Conservation (phyloP, 768 basidiomycete genomes). For the Boletus tomentosulus region DNA sequence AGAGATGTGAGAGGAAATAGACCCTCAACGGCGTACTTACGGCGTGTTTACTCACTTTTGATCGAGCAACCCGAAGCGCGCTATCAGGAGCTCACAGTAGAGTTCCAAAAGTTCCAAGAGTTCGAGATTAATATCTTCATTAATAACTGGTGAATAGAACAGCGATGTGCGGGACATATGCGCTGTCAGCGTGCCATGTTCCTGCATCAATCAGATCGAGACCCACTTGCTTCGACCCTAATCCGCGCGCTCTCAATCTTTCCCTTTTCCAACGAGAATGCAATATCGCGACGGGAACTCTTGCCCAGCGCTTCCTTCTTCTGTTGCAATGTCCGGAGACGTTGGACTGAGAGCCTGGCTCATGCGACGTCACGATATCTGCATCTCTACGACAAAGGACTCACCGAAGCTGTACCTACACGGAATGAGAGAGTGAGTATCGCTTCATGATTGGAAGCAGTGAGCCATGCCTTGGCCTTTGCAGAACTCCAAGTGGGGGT, state of each 20-base stretch:
- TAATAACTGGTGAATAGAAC: slow-evolving; percentile 52
- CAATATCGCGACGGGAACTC: slow-evolving; percentile 71
- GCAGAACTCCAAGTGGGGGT: slow-evolving; percentile 51
- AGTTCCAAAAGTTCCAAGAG: slow-evolving; percentile 90
- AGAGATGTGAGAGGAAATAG: slow-evolving; percentile 7
- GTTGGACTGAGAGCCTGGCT: slow-evolving; percentile 75
- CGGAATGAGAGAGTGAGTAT: slow-evolving; percentile 1
- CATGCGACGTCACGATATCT: slow-evolving; percentile 4
- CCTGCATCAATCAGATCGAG: slow-evolving; percentile 3
- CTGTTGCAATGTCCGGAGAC: slow-evolving; percentile 80
- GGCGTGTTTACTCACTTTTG: slow-evolving; percentile 55
- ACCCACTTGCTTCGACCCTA: slow-evolving; percentile 79
- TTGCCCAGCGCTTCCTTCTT: slow-evolving; percentile 90
- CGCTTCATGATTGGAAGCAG: background rate
- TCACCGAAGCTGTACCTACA: slow-evolving; percentile 48
- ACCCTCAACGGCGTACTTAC: slow-evolving; percentile 2
- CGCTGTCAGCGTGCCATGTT: slow-evolving; percentile 13
- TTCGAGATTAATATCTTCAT: slow-evolving; percentile 82
- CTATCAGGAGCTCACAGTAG: slow-evolving; percentile 90
- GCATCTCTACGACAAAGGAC: slow-evolving; percentile 5
- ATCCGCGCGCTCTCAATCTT: slow-evolving; percentile 83
- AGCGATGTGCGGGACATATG: slow-evolving; percentile 9
- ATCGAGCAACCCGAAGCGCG: slow-evolving; percentile 89
- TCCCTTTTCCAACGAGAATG: slow-evolving; percentile 69
- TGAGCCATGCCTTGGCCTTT: slow-evolving; percentile 50